phyloP scores from a whole-genome alignment of 116 monocot species.

The Posidonia oceanica region DNA sequence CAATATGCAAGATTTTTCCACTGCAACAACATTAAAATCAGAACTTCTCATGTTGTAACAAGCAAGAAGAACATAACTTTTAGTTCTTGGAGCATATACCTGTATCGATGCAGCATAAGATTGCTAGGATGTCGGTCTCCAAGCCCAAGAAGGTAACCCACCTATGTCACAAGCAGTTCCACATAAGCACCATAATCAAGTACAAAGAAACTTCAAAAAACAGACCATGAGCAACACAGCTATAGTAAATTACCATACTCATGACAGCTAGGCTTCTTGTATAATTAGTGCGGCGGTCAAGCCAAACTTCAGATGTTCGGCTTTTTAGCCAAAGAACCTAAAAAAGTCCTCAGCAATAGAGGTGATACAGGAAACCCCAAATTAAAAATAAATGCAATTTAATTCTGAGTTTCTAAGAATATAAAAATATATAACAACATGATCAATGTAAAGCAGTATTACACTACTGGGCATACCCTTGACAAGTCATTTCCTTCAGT shows the following conservation, averaged over 20 bases:
- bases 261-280: slow-evolving; percentile 98
- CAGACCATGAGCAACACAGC: background rate
- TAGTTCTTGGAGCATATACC: slow-evolving; percentile 21
- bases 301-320: slow-evolving; percentile 97
- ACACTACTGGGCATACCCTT: slow-evolving; percentile 42
- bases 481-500: slow-evolving; percentile 96
- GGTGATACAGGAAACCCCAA: background rate
- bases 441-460: background rate
- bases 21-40: slow-evolving; percentile 19
- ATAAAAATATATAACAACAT: background rate
- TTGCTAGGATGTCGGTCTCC: slow-evolving; percentile 99
- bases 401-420: background rate
- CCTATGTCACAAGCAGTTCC: slow-evolving; percentile 30
- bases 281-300: slow-evolving; percentile 93
- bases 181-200: background rate
- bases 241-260: slow-evolving; percentile 68
- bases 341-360: slow-evolving; percentile 1
- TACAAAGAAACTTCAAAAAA: background rate
- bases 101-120: slow-evolving; percentile 88
- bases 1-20: slow-evolving; percentile 99
- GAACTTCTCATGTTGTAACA: background rate
- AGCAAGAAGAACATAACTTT: background rate
- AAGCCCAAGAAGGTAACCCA: slow-evolving; percentile 94
- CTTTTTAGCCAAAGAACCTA: slow-evolving; percentile 99
- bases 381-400: background rate